Evolutionary conservation across 371 early-diverging fungal genomes (phyloP), one percentile per base, ranked within the genome.

Genomic region (Parasitella parasitica): DNA sequence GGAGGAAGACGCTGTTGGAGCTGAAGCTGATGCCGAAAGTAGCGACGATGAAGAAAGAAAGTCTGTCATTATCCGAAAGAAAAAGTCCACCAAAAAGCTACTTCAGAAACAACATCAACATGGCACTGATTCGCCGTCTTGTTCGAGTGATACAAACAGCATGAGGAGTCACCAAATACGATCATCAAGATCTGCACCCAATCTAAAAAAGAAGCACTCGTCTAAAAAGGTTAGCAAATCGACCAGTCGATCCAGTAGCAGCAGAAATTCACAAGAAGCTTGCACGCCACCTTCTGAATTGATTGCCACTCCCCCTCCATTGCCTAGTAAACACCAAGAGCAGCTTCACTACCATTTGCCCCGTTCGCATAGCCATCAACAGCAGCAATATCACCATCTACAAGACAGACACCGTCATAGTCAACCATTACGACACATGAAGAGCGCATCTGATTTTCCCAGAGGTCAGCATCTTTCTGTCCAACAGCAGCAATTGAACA

Each of bases 381-480:
- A 61, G 43, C 46, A 67, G 15, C 48, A 56, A 22, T 50, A 54
- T 36, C 34, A 57, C 11, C 60, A 54, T n/a, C 52, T 43, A 18
- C 26, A 49, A 1, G 32, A 36, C 24, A 38, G 52, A n/a, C 54
- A 54, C 43, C 39, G 32, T 18, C 34, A 59, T 13, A 51, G 39
- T 18, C 61, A 64, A n/a, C 46, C 64, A 7, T 35, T 77, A 9
- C 57, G 72, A 30, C 73, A 69, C 37, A 64, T 72, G 51, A 72
- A 64, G 53, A 77, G 78, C 32, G 75, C 74, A 15, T 70, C 78
- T 22, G 78, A 77, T 18, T 57, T 77, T 11, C 54, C 55, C 20
- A 54, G 55, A 36, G 28, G 32, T 13, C 18, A 49, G 20, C 50
- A 71, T 27, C 71, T 65, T 34, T 66, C 66, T 39, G 70, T 52